A percentile compares a stretch with the other conserved stretches of the same genome.
Conservation (phyloP, 441 rosid species). For the Gossypium gossypioides region DNA sequence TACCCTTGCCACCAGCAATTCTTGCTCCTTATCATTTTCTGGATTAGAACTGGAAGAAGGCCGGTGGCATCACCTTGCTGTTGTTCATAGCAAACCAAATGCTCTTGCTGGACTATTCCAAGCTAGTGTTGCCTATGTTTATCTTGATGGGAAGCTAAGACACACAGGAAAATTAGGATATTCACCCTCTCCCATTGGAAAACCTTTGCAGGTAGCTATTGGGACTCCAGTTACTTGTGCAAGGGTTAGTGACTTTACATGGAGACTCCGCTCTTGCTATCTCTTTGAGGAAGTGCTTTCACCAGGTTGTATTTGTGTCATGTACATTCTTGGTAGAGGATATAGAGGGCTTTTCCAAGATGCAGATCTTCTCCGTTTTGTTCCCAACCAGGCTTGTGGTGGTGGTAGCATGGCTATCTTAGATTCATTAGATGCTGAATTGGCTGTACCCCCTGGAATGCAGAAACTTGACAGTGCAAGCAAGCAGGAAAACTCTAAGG, state of each 20-base stretch:
- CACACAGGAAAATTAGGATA: slow-evolving; percentile 98
- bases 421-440: slow-evolving; percentile 78
- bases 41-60: slow-evolving; percentile 93
- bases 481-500: slow-evolving; percentile 73
- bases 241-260: slow-evolving; percentile 69
- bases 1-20: slow-evolving; percentile 96
- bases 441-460: slow-evolving; percentile 50
- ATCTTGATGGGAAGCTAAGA: slow-evolving; percentile 92
- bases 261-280: slow-evolving; percentile 97
- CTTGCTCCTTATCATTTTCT: slow-evolving; percentile 81
- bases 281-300: slow-evolving; percentile 99
- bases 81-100: slow-evolving; percentile 98
- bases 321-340: slow-evolving; percentile 99
- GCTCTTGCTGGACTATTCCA: slow-evolving; percentile 99
- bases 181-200: slow-evolving; percentile 96
- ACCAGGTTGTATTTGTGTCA: slow-evolving; percentile 91
- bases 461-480: slow-evolving; percentile 62
- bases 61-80: slow-evolving; percentile 99
- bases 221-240: slow-evolving; percentile 86
- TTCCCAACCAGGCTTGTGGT: slow-evolving; percentile 99
- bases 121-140: slow-evolving; percentile 95
- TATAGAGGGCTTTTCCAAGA: slow-evolving; percentile 98
- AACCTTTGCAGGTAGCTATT: slow-evolving; percentile 83
- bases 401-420: slow-evolving; percentile 99
- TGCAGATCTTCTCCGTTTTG: slow-evolving; percentile 87